These are phyloP conservation scores for Lentinula boryana DNA, from an alignment of 768 basidiomycete genomes.

Conservation along the genomic window DNA sequence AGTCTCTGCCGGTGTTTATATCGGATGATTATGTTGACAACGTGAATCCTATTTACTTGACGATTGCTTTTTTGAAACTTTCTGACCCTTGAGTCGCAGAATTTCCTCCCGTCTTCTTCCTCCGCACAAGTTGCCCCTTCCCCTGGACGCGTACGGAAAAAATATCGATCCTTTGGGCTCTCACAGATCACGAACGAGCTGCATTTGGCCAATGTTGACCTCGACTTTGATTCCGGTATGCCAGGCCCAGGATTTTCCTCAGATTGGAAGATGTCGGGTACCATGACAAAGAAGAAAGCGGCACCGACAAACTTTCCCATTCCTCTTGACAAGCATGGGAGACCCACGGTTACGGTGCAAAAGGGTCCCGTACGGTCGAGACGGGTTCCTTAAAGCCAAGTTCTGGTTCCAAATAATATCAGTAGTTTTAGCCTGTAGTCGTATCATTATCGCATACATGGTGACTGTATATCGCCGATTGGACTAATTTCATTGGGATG, in stretches of 20 bases:
- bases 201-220: background rate
- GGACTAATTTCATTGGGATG: too few species aligned
- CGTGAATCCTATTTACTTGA: background rate
- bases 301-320: background rate
- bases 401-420: background rate
- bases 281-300: background rate
- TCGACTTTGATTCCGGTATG: background rate
- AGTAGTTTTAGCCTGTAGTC: background rate
- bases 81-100: background rate
- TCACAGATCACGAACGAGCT: conserved; percentile 2
- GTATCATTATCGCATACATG: background rate
- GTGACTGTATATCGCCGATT: background rate
- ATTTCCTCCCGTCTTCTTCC: background rate
- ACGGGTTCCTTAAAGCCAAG: background rate
- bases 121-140: background rate
- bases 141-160: background rate
- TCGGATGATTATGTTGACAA: background rate
- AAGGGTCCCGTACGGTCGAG: conserved; percentile 1
- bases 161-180: background rate
- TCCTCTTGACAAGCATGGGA: conserved; percentile 2
- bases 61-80: background rate
- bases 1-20: background rate
- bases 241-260: conserved; percentile 2
- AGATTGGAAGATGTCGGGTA: conserved; percentile 1
- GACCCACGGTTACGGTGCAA: conserved; percentile 1